These are phyloP conservation scores for Dryas drummondii DNA, from an alignment of 306 rosid genomes.

Conservation along the genomic window DNA sequence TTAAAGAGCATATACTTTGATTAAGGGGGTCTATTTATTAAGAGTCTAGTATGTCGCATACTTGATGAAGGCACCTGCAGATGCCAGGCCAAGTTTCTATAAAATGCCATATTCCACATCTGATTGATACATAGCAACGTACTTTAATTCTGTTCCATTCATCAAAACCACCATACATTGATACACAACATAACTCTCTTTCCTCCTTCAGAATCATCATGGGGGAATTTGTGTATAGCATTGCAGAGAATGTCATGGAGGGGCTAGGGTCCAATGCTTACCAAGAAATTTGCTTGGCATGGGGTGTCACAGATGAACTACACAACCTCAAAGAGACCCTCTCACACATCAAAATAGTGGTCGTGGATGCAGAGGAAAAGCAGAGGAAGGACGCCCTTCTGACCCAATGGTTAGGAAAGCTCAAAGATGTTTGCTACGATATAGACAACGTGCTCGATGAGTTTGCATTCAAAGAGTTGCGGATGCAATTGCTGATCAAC, in stretches of 20 bases:
- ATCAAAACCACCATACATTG: background rate
- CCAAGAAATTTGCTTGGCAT: constrained; percentile 8
- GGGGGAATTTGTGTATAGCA: background rate
- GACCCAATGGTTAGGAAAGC: constrained; percentile 1
- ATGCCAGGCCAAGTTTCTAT: background rate
- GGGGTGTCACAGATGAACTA: constrained; percentile 15
- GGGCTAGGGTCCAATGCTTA: background rate
- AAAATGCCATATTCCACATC: background rate
- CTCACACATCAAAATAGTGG: background rate
- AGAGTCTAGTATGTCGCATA: background rate
- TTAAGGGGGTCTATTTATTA: no score
- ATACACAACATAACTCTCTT: background rate
- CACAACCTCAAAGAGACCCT: constrained; percentile 5
- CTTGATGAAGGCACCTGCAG: background rate
- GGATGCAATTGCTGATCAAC: background rate
- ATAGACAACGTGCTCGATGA: constrained; percentile 18
- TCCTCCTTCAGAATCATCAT: background rate
- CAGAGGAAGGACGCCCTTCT: background rate
- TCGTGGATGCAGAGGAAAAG: constrained; percentile 27
- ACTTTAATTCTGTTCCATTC: background rate
- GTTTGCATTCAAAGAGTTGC: constrained; percentile 16
- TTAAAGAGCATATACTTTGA: background rate
- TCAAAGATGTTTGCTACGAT: constrained; percentile 21
- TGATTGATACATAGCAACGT: background rate
- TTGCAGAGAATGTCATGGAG: background rate